Percentiles rank a stretch among this genome's conserved stretches.
Conservation (phyloP, 208 protist genomes). For the Trypanosomatidae sp. region DNA sequence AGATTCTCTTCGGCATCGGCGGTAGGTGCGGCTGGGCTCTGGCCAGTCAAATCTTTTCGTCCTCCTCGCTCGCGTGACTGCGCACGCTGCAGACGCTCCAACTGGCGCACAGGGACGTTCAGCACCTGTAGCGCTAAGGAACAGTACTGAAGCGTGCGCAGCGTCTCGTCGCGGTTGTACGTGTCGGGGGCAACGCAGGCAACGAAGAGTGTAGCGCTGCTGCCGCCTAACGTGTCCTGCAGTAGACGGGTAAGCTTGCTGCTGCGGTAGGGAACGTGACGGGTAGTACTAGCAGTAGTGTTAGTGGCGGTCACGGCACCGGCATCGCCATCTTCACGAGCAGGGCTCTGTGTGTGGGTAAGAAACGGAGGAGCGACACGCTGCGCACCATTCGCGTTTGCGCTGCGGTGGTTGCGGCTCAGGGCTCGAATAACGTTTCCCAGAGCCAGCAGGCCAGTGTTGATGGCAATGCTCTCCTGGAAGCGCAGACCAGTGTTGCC, state of each 20-base stretch:
- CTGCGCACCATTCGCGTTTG: not conserved
- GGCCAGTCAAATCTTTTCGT: no score
- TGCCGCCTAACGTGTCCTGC: conserved; percentile 89
- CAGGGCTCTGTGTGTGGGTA: no score
- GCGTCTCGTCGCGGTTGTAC: conserved; percentile 80
- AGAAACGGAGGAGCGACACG: no score
- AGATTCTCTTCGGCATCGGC: no score
- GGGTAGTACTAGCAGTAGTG: no score
- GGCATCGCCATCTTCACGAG: no score
- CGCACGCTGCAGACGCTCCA: conserved; percentile 30
- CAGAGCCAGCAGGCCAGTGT: conserved; percentile 88
- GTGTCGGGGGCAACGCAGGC: conserved; percentile 82
- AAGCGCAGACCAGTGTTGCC: conserved; percentile 78
- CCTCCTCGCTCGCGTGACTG: conserved; percentile 9
- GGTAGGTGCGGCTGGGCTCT: no score
- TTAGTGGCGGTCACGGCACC: no score
- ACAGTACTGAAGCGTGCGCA: conserved; percentile 93
- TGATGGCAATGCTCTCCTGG: conserved; percentile 94
- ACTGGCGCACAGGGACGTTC: conserved; percentile 71
- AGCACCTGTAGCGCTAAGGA: conserved; percentile 86
- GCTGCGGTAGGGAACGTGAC: conserved; percentile 87
- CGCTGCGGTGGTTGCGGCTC: conserved; percentile 40
- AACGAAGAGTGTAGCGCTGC: conserved; percentile 84
- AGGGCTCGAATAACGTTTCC: conserved; percentile 94
- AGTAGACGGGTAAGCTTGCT: conserved; percentile 91